Conservation (phyloP, 768 basidiomycete species). For the Lactarius evosmus region DNA sequence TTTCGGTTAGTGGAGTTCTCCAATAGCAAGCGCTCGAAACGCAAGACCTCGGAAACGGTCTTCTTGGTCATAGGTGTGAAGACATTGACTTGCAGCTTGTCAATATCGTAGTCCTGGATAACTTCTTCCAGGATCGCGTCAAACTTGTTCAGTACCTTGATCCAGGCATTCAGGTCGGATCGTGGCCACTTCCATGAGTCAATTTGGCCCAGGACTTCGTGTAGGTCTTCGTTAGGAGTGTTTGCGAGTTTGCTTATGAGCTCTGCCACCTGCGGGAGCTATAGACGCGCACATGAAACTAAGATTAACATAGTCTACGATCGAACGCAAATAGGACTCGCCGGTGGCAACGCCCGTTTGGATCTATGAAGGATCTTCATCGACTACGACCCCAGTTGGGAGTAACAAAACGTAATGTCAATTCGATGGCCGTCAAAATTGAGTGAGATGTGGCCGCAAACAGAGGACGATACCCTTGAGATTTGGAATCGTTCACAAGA, state of each 20-base stretch:
- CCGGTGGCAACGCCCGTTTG: conserved; percentile 76
- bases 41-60: conserved; percentile 74
- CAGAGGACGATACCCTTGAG: conserved; percentile 13
- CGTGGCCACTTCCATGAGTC: conserved; percentile 92
- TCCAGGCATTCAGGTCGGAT: conserved; percentile 96
- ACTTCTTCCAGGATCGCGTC: conserved; percentile 82
- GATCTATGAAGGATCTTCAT: conserved; percentile 90
- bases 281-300: conserved; percentile 28
- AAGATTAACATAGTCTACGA: conserved; percentile 21
- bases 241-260: conserved; percentile 69
- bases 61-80: conserved; percentile 77
- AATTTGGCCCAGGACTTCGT: conserved; percentile 62
- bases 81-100: conserved; percentile 74
- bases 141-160: conserved; percentile 93
- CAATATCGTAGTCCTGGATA: conserved; percentile 81
- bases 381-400: conserved; percentile 50
- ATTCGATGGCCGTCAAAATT: conserved; percentile 9
- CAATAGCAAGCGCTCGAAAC: conserved; percentile 83
- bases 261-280: conserved; percentile 79
- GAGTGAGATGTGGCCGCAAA: conserved; percentile 13
- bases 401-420: conserved; percentile 5
- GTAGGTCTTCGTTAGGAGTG: conserved; percentile 69
- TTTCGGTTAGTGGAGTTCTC: conserved; percentile 99
- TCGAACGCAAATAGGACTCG: conserved; percentile 40
- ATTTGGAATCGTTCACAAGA: background rate